These are phyloP conservation scores for Cutaneotrichosporon cyanovorans DNA, from an alignment of 1,284 basidiomycete species.

Conservation along the genomic window DNA sequence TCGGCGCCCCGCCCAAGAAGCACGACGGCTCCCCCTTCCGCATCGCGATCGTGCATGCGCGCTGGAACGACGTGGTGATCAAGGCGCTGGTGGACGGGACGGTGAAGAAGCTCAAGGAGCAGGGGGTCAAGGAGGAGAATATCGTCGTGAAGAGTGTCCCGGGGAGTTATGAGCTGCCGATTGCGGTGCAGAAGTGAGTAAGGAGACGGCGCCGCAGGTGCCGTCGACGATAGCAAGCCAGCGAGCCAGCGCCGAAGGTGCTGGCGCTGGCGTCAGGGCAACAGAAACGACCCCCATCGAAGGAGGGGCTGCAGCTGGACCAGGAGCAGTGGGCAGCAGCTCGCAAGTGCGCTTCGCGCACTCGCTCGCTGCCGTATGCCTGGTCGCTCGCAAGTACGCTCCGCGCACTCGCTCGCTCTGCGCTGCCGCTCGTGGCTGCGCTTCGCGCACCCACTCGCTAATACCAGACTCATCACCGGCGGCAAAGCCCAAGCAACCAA, in stretches of 20 bases:
- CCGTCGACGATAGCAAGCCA: no score
- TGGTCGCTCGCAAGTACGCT: neutral
- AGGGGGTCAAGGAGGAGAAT: slow-evolving; percentile 81
- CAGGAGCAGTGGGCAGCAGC: no score
- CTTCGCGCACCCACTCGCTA: neutral
- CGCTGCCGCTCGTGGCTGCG: neutral
- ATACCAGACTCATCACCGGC: slow-evolving; percentile 40
- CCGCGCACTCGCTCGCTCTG: no score
- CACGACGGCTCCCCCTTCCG: slow-evolving; percentile 73
- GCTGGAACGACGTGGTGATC: slow-evolving; percentile 85
- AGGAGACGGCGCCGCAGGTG: no score
- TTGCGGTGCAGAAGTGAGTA: slow-evolving; percentile 63
- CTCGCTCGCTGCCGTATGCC: neutral
- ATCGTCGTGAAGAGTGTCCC: slow-evolving; percentile 88
- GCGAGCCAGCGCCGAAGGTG: no score
- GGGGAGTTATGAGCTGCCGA: slow-evolving; percentile 86
- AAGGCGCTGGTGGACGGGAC: slow-evolving; percentile 73
- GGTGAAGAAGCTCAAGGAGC: slow-evolving; percentile 65
- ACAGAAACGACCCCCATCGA: no score
- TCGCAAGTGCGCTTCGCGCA: no score
- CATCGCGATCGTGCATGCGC: slow-evolving; percentile 81
- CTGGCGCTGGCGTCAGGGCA: no score
- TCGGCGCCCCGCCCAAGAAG: slow-evolving; percentile 54
- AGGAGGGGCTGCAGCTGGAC: no score
- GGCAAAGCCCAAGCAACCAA: slow-evolving; percentile 41